phyloP scores from a whole-genome alignment of 306 rosid genomes.

The Casuarina equisetifolia region DNA sequence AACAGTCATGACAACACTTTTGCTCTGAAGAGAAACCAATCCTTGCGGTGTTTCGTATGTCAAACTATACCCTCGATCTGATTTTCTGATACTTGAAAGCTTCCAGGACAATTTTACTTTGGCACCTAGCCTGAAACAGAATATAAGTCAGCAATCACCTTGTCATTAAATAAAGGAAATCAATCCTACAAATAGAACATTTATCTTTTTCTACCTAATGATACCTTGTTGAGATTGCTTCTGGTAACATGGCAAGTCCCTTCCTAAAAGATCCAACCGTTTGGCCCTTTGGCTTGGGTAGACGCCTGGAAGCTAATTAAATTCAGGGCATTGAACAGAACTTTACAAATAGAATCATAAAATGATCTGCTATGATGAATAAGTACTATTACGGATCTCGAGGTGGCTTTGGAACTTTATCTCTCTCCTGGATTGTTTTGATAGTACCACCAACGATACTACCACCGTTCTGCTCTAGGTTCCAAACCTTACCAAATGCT shows the following conservation, averaged over 20 bases:
- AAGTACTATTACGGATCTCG: conserved; percentile 72
- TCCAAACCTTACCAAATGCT: conserved; percentile 98
- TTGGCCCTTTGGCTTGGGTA: conserved; percentile 94
- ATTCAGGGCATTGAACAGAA: conserved; percentile 37
- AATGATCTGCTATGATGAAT: conserved; percentile 28
- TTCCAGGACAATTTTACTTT: conserved; percentile 89
- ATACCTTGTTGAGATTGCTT: conserved; percentile 82
- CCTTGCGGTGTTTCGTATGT: conserved; percentile 93
- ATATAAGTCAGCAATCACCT: conserved; percentile 22
- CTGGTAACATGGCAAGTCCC: conserved; percentile 89
- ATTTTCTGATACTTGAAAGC: conserved; percentile 71
- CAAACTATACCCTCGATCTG: conserved; percentile 74
- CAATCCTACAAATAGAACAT: conserved; percentile 17
- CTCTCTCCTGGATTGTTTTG: conserved; percentile 86
- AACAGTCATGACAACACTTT: conserved; percentile 81
- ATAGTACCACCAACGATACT: conserved; percentile 95
- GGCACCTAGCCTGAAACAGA: conserved; percentile 70
- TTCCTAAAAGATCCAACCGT: conserved; percentile 93
- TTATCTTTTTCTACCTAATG: conserved; percentile 3
- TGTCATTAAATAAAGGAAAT: background rate
- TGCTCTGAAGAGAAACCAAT: conserved; percentile 64
- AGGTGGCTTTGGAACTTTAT: conserved; percentile 57
- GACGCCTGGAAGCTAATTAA: conserved; percentile 58
- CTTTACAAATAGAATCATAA: conserved; percentile 11
- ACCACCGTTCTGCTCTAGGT: conserved; percentile 87